Conservation (phyloP, 2,329 filamentous ascomycete genomes). For the Trichocomaceae sp. region DNA sequence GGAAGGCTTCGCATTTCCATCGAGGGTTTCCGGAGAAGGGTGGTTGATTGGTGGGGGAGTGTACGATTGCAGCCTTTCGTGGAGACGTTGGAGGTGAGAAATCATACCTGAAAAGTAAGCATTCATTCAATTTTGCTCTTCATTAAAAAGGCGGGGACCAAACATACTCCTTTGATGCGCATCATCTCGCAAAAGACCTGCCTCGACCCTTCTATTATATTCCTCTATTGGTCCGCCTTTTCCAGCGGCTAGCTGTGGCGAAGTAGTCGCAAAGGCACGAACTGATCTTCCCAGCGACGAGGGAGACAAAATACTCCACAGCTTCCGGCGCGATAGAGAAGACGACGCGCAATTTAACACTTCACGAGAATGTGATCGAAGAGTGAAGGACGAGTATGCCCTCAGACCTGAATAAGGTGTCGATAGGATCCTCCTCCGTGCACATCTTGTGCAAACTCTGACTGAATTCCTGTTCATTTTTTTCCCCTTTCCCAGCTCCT, state of each 20-base stretch:
- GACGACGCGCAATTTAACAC: neutral
- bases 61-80: slow-evolving; percentile 73
- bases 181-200: slow-evolving; percentile 72
- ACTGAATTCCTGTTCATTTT: slow-evolving; percentile 4
- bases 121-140: neutral
- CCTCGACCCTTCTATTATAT: slow-evolving; percentile 74
- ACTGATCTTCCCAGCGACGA: neutral
- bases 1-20: slow-evolving; percentile 45
- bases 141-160: neutral
- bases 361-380: neutral
- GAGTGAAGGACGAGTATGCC: neutral
- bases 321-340: neutral
- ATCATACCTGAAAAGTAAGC: slow-evolving; percentile 62
- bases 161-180: slow-evolving; percentile 75
- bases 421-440: neutral
- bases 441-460: slow-evolving; percentile 1
- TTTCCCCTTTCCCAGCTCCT: neutral
- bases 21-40: slow-evolving; percentile 66
- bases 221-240: slow-evolving; percentile 66
- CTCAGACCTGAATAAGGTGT: neutral
- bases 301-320: neutral
- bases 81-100: slow-evolving; percentile 77
- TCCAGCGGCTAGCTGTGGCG: slow-evolving; percentile 1
- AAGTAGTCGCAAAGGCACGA: slow-evolving; percentile 7
- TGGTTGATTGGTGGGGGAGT: slow-evolving; percentile 65